Conservation (phyloP, 1,139 yeast species). For the Yarrowia galli region DNA sequence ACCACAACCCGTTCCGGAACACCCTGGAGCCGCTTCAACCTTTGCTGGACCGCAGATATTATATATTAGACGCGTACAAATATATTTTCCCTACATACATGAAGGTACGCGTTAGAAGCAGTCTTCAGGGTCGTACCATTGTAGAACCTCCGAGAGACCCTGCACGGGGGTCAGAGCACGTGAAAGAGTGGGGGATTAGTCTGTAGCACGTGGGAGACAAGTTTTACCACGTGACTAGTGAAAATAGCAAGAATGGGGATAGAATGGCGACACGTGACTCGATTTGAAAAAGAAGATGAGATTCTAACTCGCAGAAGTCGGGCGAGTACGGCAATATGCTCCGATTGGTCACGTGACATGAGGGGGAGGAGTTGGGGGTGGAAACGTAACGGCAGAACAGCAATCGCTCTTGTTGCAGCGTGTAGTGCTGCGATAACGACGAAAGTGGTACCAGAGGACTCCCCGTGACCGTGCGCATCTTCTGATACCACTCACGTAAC, state of each 20-base stretch:
- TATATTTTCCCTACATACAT: background rate
- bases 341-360: background rate
- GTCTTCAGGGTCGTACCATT: too few species aligned
- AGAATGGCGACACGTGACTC: too few species aligned
- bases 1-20: too few species aligned
- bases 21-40: too few species aligned
- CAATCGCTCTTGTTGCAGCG: too few species aligned
- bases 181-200: too few species aligned
- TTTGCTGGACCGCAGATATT: too few species aligned
- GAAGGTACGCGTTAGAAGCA: background rate
- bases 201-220: too few species aligned
- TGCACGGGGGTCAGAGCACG: background rate
- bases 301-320: background rate
- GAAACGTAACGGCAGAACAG: too few species aligned
- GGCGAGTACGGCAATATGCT: background rate
- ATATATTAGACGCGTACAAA: background rate
- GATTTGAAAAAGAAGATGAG: background rate
- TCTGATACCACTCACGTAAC: background rate
- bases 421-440: too few species aligned
- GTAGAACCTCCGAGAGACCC: background rate
- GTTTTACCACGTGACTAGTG: too few species aligned
- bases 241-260: background rate
- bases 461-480: background rate
- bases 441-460: background rate
- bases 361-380: background rate